Conservation (phyloP, 2,329 filamentous ascomycete genomes). For the Fusarium burgessii region DNA sequence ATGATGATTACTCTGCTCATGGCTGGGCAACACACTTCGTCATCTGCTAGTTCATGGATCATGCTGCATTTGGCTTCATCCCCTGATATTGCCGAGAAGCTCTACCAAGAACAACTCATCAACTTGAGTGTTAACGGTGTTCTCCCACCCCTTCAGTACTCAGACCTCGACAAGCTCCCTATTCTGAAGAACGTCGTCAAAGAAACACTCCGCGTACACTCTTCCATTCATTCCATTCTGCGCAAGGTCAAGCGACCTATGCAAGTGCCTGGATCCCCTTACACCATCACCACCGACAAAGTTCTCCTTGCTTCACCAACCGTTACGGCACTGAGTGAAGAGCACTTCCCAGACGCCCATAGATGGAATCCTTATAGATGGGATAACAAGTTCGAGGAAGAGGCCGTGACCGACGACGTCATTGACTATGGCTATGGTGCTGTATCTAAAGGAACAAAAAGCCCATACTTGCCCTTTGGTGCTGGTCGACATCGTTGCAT, state of each 20-base stretch:
- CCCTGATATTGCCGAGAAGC: slow-evolving; percentile 76
- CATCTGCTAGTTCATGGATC: slow-evolving; percentile 82
- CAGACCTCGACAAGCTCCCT: slow-evolving; percentile 69
- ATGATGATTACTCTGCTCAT: slow-evolving; percentile 91
- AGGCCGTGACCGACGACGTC: slow-evolving; percentile 31
- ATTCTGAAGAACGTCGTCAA: slow-evolving; percentile 74
- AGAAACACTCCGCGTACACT: slow-evolving; percentile 78
- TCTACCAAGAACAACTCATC: slow-evolving; percentile 74
- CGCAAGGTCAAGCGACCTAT: slow-evolving; percentile 78
- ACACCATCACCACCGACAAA: slow-evolving; percentile 66
- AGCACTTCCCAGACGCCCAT: slow-evolving; percentile 65
- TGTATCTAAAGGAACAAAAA: slow-evolving; percentile 51
- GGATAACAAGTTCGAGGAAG: slow-evolving; percentile 33
- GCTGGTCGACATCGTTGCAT: slow-evolving; percentile 80
- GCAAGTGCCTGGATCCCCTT: slow-evolving; percentile 66
- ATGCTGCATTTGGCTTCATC: slow-evolving; percentile 77
- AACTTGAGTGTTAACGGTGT: slow-evolving; percentile 61
- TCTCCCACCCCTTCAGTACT: slow-evolving; percentile 68
- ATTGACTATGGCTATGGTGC: slow-evolving; percentile 49
- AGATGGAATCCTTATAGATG: slow-evolving; percentile 51
- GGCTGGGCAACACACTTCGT: slow-evolving; percentile 86
- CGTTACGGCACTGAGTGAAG: slow-evolving; percentile 60
- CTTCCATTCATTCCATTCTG: slow-evolving; percentile 79
- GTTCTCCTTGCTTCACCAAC: slow-evolving; percentile 58
- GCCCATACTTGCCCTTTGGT: slow-evolving; percentile 74